Evolutionary conservation across 345 rosid genomes (phyloP).

Genomic region (Hirschfeldia incana): DNA sequence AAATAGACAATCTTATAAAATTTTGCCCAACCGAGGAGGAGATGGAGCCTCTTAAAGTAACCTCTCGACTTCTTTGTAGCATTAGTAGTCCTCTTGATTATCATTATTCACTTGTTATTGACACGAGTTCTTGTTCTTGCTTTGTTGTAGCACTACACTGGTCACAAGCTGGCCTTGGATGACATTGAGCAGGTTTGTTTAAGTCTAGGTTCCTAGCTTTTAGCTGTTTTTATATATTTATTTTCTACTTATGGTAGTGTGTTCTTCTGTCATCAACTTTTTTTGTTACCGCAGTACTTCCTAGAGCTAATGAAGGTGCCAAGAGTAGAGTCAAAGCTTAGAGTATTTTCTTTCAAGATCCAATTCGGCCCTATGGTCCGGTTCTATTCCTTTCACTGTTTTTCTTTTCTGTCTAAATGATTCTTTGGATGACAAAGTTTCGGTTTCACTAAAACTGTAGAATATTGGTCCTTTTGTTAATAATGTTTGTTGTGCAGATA

Average conservation of each 20-base stretch:
- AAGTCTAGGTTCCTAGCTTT: neutral
- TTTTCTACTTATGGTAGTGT: neutral
- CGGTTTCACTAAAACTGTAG: no score
- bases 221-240: neutral
- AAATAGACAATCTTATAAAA: neutral
- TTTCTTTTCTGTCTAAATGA: conserved; percentile 13
- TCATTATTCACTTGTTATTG: neutral
- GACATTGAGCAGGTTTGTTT: conserved; percentile 46
- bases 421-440: neutral
- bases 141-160: conserved; percentile 62
- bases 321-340: conserved; percentile 87
- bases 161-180: conserved; percentile 48
- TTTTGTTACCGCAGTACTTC: conserved; percentile 52
- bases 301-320: conserved; percentile 98
- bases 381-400: conserved; percentile 31
- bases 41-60: neutral
- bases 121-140: no score
- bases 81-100: neutral
- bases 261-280: conserved; percentile 25
- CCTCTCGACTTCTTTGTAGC: neutral
- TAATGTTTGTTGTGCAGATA: conserved; percentile 49
- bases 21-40: neutral
- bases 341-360: conserved; percentile 95
- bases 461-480: conserved; percentile 6
- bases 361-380: conserved; percentile 89